Base-by-base conservation (phyloP, 164 flowering plant species). In the Vitis cinerea region DNA sequence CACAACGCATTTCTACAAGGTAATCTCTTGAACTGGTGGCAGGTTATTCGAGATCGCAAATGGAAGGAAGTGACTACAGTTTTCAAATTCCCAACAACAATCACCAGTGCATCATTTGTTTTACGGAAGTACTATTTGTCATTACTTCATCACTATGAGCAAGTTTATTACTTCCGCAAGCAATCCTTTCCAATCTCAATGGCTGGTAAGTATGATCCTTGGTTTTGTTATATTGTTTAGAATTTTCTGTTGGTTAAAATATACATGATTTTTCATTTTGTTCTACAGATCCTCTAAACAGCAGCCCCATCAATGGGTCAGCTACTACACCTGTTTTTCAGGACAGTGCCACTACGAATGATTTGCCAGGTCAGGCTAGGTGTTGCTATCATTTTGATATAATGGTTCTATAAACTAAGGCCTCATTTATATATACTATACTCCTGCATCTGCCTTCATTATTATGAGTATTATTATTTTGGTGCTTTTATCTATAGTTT, bases 61-160 rank as follows among this genome's bases (percentile, higher is more conserved):
- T 93, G 98, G 97, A 85, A 83, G 81, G 97, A 90, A 72, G 88
- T 93, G 53, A 77, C 83, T 59, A 75, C 75, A 31, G 84, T 70
- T 64, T 90, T 89, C 83, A 82, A 73, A 29, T 86, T 89, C 62
- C 87, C 89, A n/a, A 44, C 86, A 63, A 79, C 90, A n/a, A 83
- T 86, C 56, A 89, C 92, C 10, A 91, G 83, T 75, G 91, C 87
- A 58, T 89, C 94, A 57, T 90, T 89, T 81, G 84, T 85, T 49
- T 71, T 91, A 66, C 78, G 94, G 30, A 93, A 84, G 81, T 83
- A 89, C 68, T 93, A 93, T 71, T 66, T 83, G 2, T 86, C 92
- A 15, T 75, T 93, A 73, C 88, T 93, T 56, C 84, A 87, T 79
- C 90, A 90, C 66, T 93, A 84, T 59, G 98, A 93, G 87, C 94